Evolutionary conservation across 257 asterid genomes (phyloP).

Genomic region (Schizonepeta tenuifolia): DNA sequence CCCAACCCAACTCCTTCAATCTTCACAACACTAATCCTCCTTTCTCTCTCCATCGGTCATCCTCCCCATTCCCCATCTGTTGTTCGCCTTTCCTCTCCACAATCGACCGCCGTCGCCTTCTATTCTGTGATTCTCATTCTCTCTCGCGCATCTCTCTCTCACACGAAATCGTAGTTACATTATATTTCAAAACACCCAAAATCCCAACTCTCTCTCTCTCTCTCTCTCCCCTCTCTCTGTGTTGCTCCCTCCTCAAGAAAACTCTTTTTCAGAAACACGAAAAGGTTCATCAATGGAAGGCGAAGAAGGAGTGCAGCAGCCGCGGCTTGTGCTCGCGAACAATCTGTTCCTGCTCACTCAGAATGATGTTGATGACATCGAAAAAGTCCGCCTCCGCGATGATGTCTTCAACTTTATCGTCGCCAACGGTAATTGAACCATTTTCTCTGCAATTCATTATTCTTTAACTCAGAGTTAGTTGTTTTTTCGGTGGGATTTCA

Average conservation of each 20-base stretch:
- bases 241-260: constrained; percentile 46
- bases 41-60: too few species aligned
- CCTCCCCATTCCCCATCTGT: too few species aligned
- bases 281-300: constrained; percentile 56
- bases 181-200: background rate
- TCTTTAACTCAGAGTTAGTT: background rate
- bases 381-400: constrained; percentile 87
- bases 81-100: too few species aligned
- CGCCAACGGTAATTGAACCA: constrained; percentile 59
- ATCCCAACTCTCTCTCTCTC: background rate
- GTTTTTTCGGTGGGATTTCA: background rate
- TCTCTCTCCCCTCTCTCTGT: too few species aligned
- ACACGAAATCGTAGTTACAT: too few species aligned
- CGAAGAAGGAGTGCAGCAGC: constrained; percentile 80
- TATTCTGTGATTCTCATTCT: too few species aligned
- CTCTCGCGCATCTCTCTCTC: too few species aligned
- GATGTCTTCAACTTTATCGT: constrained; percentile 72
- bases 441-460: background rate
- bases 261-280: constrained; percentile 3
- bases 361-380: constrained; percentile 86
- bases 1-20: too few species aligned
- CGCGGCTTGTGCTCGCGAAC: constrained; percentile 82
- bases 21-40: too few species aligned
- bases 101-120: too few species aligned
- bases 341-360: constrained; percentile 73